Percentiles rank a stretch among this genome's conserved stretches.
phyloP scores from a whole-genome alignment of 2,329 filamentous ascomycete species.

The Ascochyta viciae-villosae region DNA sequence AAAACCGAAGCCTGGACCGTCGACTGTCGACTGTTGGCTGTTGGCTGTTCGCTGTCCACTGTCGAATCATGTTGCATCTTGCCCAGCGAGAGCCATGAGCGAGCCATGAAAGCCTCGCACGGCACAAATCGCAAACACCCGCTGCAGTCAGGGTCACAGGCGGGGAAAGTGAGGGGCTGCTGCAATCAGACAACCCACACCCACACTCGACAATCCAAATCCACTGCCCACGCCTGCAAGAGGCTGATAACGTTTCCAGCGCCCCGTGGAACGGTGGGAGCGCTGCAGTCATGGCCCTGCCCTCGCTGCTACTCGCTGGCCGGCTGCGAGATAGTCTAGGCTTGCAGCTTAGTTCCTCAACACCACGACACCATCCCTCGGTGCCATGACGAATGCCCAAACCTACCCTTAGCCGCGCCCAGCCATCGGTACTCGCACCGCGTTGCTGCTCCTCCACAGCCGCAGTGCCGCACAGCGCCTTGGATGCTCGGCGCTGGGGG shows the following conservation, averaged over 20 bases:
- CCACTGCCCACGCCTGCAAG: conserved; percentile 4
- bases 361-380: conserved; percentile 26
- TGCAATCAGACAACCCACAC: conserved; percentile 10
- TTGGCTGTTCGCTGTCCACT: no score
- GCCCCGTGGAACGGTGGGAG: conserved; percentile 5
- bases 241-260: conserved; percentile 17
- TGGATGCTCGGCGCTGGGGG: conserved; percentile 12
- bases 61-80: not conserved
- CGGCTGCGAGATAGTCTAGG: conserved; percentile 27
- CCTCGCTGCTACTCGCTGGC: conserved; percentile 16
- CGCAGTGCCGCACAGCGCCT: not conserved
- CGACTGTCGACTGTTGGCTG: not conserved
- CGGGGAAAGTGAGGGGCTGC: conserved; percentile 20
- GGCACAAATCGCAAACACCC: conserved; percentile 1
- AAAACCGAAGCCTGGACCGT: conserved; percentile 12
- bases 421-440: conserved; percentile 1
- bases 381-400: conserved; percentile 19
- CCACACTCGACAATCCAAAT: not conserved
- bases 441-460: conserved; percentile 1
- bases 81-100: not conserved
- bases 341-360: conserved; percentile 34
- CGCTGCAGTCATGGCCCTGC: conserved; percentile 6
- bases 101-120: conserved; percentile 4
- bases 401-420: conserved; percentile 7
- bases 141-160: conserved; percentile 3